phyloP scores from a whole-genome alignment of 2,329 filamentous ascomycete genomes.

The Tolypocladium pustulatum region DNA sequence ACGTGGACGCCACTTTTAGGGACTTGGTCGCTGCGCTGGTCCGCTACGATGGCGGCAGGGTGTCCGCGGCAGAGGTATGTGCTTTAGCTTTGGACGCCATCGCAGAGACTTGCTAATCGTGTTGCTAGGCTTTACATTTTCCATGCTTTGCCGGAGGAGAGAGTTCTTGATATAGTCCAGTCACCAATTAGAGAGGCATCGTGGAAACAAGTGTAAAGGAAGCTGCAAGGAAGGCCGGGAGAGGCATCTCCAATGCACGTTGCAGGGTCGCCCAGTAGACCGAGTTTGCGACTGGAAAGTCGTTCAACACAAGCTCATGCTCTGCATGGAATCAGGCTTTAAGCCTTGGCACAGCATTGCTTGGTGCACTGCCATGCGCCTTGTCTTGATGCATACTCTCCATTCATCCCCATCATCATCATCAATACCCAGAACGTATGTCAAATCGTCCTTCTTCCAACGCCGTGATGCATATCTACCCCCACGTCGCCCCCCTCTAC shows the following conservation, averaged over 20 bases:
- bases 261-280: background rate
- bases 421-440: background rate
- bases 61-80: constrained; percentile 46
- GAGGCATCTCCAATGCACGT: background rate
- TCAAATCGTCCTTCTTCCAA: background rate
- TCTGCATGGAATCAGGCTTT: background rate
- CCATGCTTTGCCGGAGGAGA: constrained; percentile 4
- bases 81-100: background rate
- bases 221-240: too few relatives aligned
- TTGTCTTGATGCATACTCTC: background rate
- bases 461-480: background rate
- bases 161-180: background rate
- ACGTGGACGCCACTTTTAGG: constrained; percentile 44
- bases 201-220: too few relatives aligned
- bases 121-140: constrained; percentile 12
- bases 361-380: background rate
- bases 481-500: constrained; percentile 6
- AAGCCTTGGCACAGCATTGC: background rate
- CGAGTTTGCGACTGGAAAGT: background rate
- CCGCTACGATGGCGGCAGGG: constrained; percentile 59
- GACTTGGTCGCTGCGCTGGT: constrained; percentile 60
- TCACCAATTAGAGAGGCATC: too few relatives aligned
- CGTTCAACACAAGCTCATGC: background rate
- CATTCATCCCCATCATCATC: background rate
- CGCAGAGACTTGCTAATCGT: background rate